These are phyloP conservation scores for Laguncularia racemosa DNA, from an alignment of 345 rosid species.

Conservation along the genomic window DNA sequence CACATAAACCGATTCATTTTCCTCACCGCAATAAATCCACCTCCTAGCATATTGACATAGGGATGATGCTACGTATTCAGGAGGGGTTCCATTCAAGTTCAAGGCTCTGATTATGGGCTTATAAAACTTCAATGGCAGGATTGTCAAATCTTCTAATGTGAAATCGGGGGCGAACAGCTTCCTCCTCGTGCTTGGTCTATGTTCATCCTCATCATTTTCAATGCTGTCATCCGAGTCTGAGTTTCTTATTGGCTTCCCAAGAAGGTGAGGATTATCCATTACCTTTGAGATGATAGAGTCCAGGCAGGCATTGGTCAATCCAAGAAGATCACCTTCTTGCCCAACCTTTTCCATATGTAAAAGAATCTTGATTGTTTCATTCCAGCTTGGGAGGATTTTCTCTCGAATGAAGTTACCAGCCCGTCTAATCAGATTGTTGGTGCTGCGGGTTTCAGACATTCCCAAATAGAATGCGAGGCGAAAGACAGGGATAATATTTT, in stretches of 20 bases:
- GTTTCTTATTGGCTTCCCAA: constrained; percentile 44
- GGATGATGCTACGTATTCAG: constrained; percentile 40
- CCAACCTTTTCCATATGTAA: constrained; percentile 25
- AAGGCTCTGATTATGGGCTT: constrained; percentile 30
- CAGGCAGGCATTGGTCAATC: constrained; percentile 52
- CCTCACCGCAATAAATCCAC: constrained; percentile 32
- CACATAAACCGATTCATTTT: constrained; percentile 24
- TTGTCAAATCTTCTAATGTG: constrained; percentile 49
- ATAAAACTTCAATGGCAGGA: constrained; percentile 48
- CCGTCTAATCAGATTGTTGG: constrained; percentile 43
- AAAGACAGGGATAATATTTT: constrained; percentile 50
- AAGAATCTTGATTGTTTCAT: constrained; percentile 58
- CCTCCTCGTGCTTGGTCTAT: constrained; percentile 60
- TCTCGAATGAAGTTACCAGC: constrained; percentile 39
- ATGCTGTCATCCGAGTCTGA: constrained; percentile 8
- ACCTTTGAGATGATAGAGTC: constrained; percentile 51
- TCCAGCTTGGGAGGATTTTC: constrained; percentile 66
- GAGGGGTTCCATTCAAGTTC: constrained; percentile 29
- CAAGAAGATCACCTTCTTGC: constrained; percentile 31
- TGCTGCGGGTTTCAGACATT: constrained; percentile 62
- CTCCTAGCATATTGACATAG: constrained; percentile 42
- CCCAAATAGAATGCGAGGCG: constrained; percentile 50
- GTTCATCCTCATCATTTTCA: constrained; percentile 18
- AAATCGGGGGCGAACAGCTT: constrained; percentile 49
- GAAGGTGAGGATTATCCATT: constrained; percentile 45